Conservation (phyloP, 306 rosid species). For the Corylus americana region DNA sequence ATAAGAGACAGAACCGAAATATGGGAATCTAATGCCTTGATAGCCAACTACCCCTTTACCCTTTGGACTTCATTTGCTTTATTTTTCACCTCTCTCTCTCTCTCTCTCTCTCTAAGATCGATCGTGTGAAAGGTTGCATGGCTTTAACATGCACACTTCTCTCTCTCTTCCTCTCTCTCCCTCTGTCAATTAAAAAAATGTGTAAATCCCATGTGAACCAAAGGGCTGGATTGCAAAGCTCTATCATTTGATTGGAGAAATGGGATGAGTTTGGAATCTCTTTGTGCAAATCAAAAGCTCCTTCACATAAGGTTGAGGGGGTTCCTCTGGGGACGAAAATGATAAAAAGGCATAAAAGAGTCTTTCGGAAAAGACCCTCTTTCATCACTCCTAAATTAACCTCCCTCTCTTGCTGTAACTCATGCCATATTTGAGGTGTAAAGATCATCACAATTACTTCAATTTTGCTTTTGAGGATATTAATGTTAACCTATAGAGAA, state of each 20-base stretch:
- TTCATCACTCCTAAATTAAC: not conserved
- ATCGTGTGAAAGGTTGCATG: conserved; percentile 82
- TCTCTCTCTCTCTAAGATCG: conserved; percentile 35
- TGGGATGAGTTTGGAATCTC: conserved; percentile 77
- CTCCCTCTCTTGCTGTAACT: conserved; percentile 24
- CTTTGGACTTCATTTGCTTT: conserved; percentile 34
- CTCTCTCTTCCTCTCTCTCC: conserved; percentile 15
- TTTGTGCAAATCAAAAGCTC: conserved; percentile 57
- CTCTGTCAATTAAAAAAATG: conserved; percentile 11
- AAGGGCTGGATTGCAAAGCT: conserved; percentile 22
- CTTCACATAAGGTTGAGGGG: conserved; percentile 35
- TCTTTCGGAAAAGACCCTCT: conserved; percentile 59
- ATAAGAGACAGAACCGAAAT: conserved; percentile 48
- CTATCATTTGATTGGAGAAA: conserved; percentile 37
- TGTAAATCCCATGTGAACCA: conserved; percentile 35
- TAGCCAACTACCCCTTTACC: not conserved
- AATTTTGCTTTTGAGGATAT: not conserved
- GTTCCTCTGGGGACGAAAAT: conserved; percentile 33
- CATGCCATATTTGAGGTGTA: conserved; percentile 45
- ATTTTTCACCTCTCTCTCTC: conserved; percentile 21
- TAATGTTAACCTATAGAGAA: no score
- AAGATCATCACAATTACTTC: not conserved
- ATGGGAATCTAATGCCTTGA: conserved; percentile 49
- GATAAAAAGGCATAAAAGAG: conserved; percentile 38
- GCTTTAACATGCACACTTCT: conserved; percentile 45